These are phyloP conservation scores for Punctularia strigosozonata DNA, from an alignment of 768 basidiomycete species.

Conservation along the genomic window DNA sequence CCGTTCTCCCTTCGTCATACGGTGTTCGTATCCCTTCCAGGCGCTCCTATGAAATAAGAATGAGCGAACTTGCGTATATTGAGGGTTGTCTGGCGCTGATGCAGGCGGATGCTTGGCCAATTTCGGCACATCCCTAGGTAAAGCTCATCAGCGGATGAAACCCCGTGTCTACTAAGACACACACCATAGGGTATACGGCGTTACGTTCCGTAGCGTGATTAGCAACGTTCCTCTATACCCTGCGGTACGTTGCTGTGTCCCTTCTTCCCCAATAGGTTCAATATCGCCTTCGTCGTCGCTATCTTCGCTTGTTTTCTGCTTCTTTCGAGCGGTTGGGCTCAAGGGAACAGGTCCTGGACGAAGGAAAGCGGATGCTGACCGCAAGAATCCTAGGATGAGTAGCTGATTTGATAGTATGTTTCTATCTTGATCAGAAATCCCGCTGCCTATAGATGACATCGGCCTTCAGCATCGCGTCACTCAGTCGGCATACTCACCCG, in stretches of 20 bases:
- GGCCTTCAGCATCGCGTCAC: conserved; percentile 1
- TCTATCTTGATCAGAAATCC: conserved; percentile 87
- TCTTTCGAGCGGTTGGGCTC: conserved; percentile 22
- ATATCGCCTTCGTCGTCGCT: conserved; percentile 33
- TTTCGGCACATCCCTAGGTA: conserved; percentile 57
- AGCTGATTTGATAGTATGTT: conserved; percentile 87
- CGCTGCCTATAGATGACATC: conserved; percentile 43
- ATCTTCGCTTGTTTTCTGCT: conserved; percentile 22
- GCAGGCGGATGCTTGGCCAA: conserved; percentile 67
- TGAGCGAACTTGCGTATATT: conserved; percentile 62
- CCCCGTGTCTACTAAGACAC: conserved; percentile 11
- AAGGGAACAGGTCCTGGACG: conserved; percentile 42
- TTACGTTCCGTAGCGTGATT: conserved; percentile 75
- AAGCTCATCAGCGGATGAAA: conserved; percentile 4
- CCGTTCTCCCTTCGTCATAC: conserved; percentile 87
- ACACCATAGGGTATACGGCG: conserved; percentile 83
- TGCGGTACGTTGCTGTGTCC: conserved; percentile 9
- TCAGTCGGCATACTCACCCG: conserved; percentile 48
- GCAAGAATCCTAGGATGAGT: conserved; percentile 71
- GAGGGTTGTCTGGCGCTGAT: conserved; percentile 42
- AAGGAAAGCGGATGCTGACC: conserved; percentile 55
- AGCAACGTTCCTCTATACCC: conserved; percentile 58
- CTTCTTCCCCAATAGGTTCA: conserved; percentile 13
- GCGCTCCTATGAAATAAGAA: conserved; percentile 59
- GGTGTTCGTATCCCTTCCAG: conserved; percentile 85